Percentiles rank a stretch among this genome's conserved stretches.
These are phyloP conservation scores for Paecilomyces formosus DNA, from an alignment of 2,329 filamentous ascomycete species.

Conservation along the genomic window DNA sequence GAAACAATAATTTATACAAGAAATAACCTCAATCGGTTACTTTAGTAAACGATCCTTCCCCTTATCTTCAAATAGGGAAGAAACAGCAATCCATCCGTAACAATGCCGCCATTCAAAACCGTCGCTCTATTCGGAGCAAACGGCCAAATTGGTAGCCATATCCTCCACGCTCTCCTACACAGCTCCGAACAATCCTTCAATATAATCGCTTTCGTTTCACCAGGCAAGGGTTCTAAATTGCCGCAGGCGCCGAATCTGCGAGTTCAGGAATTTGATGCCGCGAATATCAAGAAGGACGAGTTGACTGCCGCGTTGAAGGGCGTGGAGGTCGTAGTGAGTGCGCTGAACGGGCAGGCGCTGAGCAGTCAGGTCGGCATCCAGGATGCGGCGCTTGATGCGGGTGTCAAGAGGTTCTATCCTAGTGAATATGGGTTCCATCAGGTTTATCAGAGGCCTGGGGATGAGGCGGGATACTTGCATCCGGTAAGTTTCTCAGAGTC, in stretches of 20 bases:
- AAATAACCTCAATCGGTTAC: neutral
- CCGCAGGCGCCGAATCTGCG: neutral
- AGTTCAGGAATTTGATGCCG: conserved; percentile 7
- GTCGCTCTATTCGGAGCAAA: conserved; percentile 7
- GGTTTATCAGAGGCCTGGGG: conserved; percentile 13
- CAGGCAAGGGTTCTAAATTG: neutral
- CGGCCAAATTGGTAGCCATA: conserved; percentile 7
- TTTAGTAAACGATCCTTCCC: too few species aligned
- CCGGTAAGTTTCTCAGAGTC: conserved; percentile 3
- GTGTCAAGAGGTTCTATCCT: conserved; percentile 19
- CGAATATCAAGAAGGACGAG: conserved; percentile 3
- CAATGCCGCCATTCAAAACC: neutral
- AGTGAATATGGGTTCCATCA: conserved; percentile 20
- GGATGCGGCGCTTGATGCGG: conserved; percentile 16
- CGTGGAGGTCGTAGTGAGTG: conserved; percentile 16
- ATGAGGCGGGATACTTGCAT: conserved; percentile 14
- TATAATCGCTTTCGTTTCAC: neutral
- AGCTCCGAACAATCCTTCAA: neutral
- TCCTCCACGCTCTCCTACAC: conserved; percentile 3
- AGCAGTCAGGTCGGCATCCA: conserved; percentile 13
- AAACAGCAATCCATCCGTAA: neutral
- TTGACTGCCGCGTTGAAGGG: conserved; percentile 10
- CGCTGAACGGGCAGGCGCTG: conserved; percentile 14
- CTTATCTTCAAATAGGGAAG: neutral
- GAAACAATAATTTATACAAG: neutral